These are phyloP conservation scores for Friedmanniomyces simplex DNA, from an alignment of 495 filamentous ascomycete genomes.

Conservation along the genomic window DNA sequence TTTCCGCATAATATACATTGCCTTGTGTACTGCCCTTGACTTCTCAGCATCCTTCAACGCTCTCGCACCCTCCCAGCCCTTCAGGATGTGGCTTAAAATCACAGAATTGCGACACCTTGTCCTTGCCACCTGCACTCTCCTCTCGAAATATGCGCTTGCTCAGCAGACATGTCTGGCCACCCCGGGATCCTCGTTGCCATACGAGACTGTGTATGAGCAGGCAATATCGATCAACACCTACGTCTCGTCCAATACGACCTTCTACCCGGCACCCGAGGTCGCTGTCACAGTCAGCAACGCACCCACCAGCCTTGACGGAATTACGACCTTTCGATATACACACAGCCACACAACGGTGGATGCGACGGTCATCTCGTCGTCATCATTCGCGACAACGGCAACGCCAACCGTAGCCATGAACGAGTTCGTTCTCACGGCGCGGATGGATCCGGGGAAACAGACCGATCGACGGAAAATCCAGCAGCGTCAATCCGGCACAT, in stretches of 20 bases:
- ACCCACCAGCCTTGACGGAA: conserved; percentile 7
- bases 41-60: not conserved
- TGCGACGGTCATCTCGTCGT: not conserved
- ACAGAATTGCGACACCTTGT: not conserved
- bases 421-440: not conserved
- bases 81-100: not conserved
- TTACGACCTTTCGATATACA: conserved; percentile 10
- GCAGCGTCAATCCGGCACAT: conserved; percentile 6
- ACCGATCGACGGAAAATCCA: not conserved
- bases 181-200: not conserved
- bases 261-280: conserved; percentile 3
- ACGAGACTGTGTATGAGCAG: conserved; percentile 12
- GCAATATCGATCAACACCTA: conserved; percentile 6
- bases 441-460: not conserved
- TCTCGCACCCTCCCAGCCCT: too few species aligned
- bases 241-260: conserved; percentile 9
- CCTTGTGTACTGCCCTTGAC: conserved; percentile 9
- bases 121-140: not conserved
- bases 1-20: conserved; percentile 40
- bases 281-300: conserved; percentile 10
- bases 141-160: not conserved
- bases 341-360: not conserved
- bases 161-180: not conserved
- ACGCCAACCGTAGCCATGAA: not conserved
- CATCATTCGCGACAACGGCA: not conserved